Evolutionary conservation across 2,329 filamentous ascomycete genomes (phyloP).

Genomic region (Diaporthe aspalathi): DNA sequence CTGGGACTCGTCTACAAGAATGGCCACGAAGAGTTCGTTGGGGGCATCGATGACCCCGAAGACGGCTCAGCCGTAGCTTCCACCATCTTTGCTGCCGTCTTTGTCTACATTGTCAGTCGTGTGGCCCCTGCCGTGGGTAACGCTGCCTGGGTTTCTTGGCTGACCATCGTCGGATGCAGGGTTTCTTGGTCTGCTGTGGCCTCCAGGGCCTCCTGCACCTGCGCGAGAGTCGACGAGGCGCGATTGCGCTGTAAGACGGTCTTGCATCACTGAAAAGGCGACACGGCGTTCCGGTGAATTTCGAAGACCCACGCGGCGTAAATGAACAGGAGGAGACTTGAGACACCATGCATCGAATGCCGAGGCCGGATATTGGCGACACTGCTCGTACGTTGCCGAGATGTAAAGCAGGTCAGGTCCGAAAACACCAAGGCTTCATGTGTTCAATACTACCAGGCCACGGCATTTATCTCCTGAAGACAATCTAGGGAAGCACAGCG

Average conservation of each 20-base stretch:
- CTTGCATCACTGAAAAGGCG: conserved; percentile 34
- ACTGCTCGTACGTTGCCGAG: neutral
- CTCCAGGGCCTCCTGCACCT: conserved; percentile 89
- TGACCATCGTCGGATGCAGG: conserved; percentile 58
- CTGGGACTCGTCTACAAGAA: conserved; percentile 79
- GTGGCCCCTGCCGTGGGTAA: neutral
- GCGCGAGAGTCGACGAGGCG: conserved; percentile 83
- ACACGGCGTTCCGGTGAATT: conserved; percentile 34
- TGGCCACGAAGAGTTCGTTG: conserved; percentile 86
- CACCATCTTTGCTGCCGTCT: conserved; percentile 88
- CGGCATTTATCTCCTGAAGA: neutral
- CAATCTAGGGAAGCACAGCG: neutral
- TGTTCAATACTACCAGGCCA: neutral
- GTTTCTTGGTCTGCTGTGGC: conserved; percentile 91
- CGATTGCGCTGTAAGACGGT: conserved; percentile 74
- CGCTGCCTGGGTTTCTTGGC: neutral
- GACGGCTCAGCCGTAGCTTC: conserved; percentile 82
- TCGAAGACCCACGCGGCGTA: conserved; percentile 1
- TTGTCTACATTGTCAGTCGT: conserved; percentile 84
- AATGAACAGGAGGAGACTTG: conserved; percentile 6
- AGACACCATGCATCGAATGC: neutral
- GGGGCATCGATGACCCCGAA: conserved; percentile 76
- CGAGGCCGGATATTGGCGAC: neutral
- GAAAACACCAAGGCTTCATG: neutral
- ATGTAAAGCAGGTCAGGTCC: neutral